Evolutionary conservation across 371 early-diverging fungal species (phyloP), one percentile per base, ranked within the genome.

Genomic region (Zychaea mexicana): DNA sequence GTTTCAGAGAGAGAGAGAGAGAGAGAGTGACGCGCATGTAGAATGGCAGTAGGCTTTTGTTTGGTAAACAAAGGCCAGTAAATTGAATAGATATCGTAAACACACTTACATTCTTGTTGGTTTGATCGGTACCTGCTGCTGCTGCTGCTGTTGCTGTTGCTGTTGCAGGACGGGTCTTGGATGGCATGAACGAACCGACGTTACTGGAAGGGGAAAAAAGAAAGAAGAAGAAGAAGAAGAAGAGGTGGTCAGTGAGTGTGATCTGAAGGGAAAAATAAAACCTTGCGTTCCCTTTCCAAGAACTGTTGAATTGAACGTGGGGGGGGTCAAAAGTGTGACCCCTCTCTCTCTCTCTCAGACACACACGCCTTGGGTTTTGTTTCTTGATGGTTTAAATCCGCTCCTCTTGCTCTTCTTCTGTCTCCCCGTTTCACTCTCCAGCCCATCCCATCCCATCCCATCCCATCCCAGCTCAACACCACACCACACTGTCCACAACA

Each of bases 91-190:
- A n/a, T n/a, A n/a, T n/a, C n/a, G n/a, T n/a, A 10, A 28, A 54
- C n/a, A 49, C n/a, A 64, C 65, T 64, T 64, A 64, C 65, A 58
- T 46, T 52, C 33, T 58, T 64, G 53, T 27, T 64, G 36, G 15
- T 58, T 52, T 49, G 57, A 10, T 58, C 57, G 17, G 24, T 30
- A 22, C 27, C 13, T 4, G 52, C 9, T 53, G 61, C 24, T 17
- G 24, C 27, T n/a, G 45, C 17, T n/a, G n/a, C n/a, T n/a, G n/a
- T n/a, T n/a, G 38, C 13, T 4, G 52, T n/a, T 53, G 61, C 24
- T 17, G 24, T 24, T n/a, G 45, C 17, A 39, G 32, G n/a, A 33
- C 65, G 65, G 33, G 49, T 58, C 31, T 64, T 64, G 36, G 65
- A 52, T 53, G 59, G 65, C 57, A 58, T 64, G 30, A 64, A 64